Conservation (phyloP, 805 yeast genomes). For the Yamadazyma endophytica region DNA sequence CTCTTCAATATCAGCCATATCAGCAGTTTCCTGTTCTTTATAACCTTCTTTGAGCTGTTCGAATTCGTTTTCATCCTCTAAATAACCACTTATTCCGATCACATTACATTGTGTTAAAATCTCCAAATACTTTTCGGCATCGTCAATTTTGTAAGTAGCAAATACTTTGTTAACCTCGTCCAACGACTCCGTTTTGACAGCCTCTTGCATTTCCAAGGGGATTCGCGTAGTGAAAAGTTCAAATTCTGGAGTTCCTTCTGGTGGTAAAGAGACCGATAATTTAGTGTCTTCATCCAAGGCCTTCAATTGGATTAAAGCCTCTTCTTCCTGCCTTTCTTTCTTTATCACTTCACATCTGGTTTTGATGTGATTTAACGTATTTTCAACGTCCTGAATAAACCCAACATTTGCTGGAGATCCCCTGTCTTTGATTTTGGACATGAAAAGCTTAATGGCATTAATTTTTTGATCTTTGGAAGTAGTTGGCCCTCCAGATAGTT, state of each 20-base stretch:
- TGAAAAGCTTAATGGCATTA: constrained; percentile 58
- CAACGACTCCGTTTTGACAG: constrained; percentile 65
- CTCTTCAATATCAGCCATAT: constrained; percentile 13
- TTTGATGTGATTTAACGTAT: constrained; percentile 72
- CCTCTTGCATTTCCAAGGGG: constrained; percentile 63
- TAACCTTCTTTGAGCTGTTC: constrained; percentile 49
- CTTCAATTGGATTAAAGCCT: constrained; percentile 80
- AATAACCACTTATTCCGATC: constrained; percentile 71
- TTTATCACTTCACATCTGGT: constrained; percentile 67
- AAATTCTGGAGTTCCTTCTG: constrained; percentile 49
- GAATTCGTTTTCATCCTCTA: constrained; percentile 72
- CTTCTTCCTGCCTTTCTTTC: constrained; percentile 53
- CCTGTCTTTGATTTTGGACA: constrained; percentile 53
- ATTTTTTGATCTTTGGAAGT: constrained; percentile 26
- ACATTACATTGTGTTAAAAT: constrained; percentile 76
- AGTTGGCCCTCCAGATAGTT: constrained; percentile 30
- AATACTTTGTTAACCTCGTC: constrained; percentile 83
- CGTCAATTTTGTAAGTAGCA: constrained; percentile 64
- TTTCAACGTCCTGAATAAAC: constrained; percentile 67
- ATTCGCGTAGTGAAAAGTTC: constrained; percentile 51
- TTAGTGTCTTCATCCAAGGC: constrained; percentile 82
- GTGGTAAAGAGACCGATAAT: constrained; percentile 67
- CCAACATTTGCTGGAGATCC: constrained; percentile 62
- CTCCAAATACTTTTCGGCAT: constrained; percentile 76
- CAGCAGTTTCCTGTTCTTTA: constrained; percentile 12